Conservation (phyloP, 2,329 filamentous ascomycete species). For the Trichoderma arundinaceum region DNA sequence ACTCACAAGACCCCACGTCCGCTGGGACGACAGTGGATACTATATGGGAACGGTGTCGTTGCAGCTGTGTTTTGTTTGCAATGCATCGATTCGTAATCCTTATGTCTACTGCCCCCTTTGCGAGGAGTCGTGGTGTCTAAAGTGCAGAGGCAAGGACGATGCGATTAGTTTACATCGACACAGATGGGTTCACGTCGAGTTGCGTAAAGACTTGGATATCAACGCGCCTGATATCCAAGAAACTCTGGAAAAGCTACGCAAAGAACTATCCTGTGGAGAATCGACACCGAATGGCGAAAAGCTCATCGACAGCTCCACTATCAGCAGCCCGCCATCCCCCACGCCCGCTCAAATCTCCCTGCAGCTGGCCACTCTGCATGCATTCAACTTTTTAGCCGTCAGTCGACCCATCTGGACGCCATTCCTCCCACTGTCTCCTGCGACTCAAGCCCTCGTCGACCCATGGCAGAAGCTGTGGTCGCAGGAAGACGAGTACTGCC, state of each 20-base stretch:
- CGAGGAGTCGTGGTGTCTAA: conserved; percentile 17
- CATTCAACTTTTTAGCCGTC: conserved; percentile 38
- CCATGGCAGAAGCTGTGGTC: conserved; percentile 34
- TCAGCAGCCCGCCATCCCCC: background rate
- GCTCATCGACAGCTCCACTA: background rate
- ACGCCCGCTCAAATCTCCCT: conserved; percentile 30
- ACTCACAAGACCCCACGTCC: conserved; percentile 18
- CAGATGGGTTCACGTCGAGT: background rate
- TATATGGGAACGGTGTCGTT: background rate
- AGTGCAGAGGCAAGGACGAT: conserved; percentile 12
- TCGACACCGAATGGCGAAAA: too few species aligned
- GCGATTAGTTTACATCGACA: conserved; percentile 17
- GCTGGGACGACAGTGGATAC: conserved; percentile 23
- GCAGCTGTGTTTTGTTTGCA: conserved; percentile 12
- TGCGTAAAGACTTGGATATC: conserved; percentile 25
- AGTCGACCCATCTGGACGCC: conserved; percentile 35
- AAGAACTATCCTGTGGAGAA: background rate
- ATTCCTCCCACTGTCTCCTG: conserved; percentile 33
- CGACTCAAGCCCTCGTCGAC: conserved; percentile 31
- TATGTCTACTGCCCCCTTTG: conserved; percentile 27
- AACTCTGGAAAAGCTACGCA: conserved; percentile 20
- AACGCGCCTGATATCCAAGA: conserved; percentile 26
- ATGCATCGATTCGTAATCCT: conserved; percentile 14
- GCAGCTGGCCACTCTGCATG: conserved; percentile 38
- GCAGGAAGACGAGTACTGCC: background rate